A percentile compares a stretch with the other conserved stretches of the same genome.
Conservation (phyloP, 805 yeast genomes). For the Spathaspora hagerdaliae region DNA sequence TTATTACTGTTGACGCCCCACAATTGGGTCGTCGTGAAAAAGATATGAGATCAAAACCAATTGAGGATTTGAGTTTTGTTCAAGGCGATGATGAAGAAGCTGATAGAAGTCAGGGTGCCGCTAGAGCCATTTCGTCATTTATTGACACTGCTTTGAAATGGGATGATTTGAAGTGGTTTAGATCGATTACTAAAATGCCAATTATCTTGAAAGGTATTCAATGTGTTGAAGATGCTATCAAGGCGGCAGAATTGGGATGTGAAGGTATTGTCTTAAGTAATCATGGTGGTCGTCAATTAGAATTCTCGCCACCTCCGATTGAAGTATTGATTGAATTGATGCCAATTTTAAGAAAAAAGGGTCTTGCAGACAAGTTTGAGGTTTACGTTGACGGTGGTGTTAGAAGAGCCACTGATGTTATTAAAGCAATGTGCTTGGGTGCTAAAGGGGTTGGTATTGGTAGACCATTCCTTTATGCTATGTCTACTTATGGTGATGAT, state of each 20-base stretch:
- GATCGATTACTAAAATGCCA: constrained; percentile 35
- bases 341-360: constrained; percentile 37
- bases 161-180: constrained; percentile 39
- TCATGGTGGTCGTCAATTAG: constrained; percentile 74
- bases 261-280: constrained; percentile 66
- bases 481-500: constrained; percentile 74
- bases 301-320: constrained; percentile 56
- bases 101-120: constrained; percentile 79
- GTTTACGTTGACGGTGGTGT: constrained; percentile 75
- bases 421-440: constrained; percentile 73
- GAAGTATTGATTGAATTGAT: constrained; percentile 57
- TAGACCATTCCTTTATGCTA: constrained; percentile 70
- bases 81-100: constrained; percentile 46
- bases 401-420: constrained; percentile 70
- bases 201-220: constrained; percentile 60
- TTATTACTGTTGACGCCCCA: constrained; percentile 92
- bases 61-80: constrained; percentile 42
- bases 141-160: constrained; percentile 46
- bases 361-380: constrained; percentile 50
- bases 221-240: constrained; percentile 59
- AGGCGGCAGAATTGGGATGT: constrained; percentile 55
- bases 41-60: constrained; percentile 66
- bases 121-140: constrained; percentile 80
- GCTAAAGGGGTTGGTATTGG: constrained; percentile 77
- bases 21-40: constrained; percentile 88